Conservation (phyloP, 2,329 filamentous ascomycete genomes). For the Colletotrichum tanaceti region DNA sequence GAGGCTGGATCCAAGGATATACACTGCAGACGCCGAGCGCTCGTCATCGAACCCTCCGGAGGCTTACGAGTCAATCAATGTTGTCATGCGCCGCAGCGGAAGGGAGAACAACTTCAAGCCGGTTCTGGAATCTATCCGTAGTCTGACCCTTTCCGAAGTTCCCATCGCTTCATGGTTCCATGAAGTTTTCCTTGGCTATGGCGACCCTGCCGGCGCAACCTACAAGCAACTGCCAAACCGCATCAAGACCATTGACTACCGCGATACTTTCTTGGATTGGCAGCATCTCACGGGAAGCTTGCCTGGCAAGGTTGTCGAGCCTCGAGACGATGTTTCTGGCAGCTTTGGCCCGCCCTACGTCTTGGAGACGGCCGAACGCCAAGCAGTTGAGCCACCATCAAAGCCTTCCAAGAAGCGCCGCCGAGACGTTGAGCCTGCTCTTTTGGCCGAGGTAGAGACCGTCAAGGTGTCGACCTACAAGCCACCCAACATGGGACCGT, state of each 20-base stretch:
- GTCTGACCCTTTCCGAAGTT: constrained; percentile 84
- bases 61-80: constrained; percentile 85
- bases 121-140: constrained; percentile 90
- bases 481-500: constrained; percentile 88
- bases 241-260: constrained; percentile 84
- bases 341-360: constrained; percentile 91
- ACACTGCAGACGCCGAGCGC: constrained; percentile 79
- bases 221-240: constrained; percentile 86
- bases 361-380: constrained; percentile 73
- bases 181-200: constrained; percentile 97
- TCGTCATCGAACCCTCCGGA: constrained; percentile 76
- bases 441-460: constrained; percentile 72
- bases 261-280: constrained; percentile 96
- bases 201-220: constrained; percentile 87
- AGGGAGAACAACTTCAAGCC: constrained; percentile 98
- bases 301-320: constrained; percentile 87
- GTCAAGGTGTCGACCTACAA: constrained; percentile 91
- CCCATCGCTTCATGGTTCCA: constrained; percentile 92
- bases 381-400: constrained; percentile 60
- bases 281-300: constrained; percentile 91
- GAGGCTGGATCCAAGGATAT: constrained; percentile 82
- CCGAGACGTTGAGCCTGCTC: constrained; percentile 76
- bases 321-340: constrained; percentile 74
- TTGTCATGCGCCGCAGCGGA: constrained; percentile 83
- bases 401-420: constrained; percentile 88